A percentile compares a stretch with the other conserved stretches of the same genome.
These are phyloP conservation scores for Sistotremastrum suecicum DNA, from an alignment of 768 basidiomycete species.

Conservation along the genomic window DNA sequence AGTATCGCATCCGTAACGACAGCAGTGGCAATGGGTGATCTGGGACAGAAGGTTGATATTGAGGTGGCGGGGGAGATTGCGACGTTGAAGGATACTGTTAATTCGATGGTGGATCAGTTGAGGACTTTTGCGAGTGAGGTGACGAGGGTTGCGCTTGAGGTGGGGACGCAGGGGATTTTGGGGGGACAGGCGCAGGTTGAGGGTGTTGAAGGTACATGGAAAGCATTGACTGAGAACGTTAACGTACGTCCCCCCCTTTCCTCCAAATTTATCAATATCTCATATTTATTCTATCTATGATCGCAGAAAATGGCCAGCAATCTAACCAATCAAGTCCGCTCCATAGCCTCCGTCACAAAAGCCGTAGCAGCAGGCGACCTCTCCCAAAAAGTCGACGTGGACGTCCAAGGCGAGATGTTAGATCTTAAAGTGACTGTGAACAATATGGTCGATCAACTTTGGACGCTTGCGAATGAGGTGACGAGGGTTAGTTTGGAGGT, in stretches of 20 bases:
- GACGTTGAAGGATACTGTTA: slow-evolving; percentile 71
- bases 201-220: slow-evolving; percentile 90
- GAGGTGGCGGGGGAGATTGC: slow-evolving; percentile 81
- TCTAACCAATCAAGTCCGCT: slow-evolving; percentile 75
- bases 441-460: slow-evolving; percentile 61
- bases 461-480: slow-evolving; percentile 68
- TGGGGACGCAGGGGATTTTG: slow-evolving; percentile 81
- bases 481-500: slow-evolving; percentile 87
- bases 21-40: slow-evolving; percentile 80
- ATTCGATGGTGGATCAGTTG: slow-evolving; percentile 89
- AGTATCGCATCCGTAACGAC: slow-evolving; percentile 78
- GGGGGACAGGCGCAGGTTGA: slow-evolving; percentile 86
- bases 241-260: slow-evolving; percentile 41
- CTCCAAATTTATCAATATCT: neutral
- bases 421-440: slow-evolving; percentile 73
- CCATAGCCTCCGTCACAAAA: slow-evolving; percentile 48
- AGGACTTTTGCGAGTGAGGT: slow-evolving; percentile 78
- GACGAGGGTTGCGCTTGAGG: slow-evolving; percentile 73
- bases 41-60: slow-evolving; percentile 89
- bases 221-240: slow-evolving; percentile 77
- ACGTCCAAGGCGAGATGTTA: slow-evolving; percentile 91
- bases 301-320: slow-evolving; percentile 76
- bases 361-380: slow-evolving; percentile 76
- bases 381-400: slow-evolving; percentile 73
- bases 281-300: neutral